Base-by-base conservation (phyloP, 1,139 yeast species). In the Scheffersomyces cryptocercus region DNA sequence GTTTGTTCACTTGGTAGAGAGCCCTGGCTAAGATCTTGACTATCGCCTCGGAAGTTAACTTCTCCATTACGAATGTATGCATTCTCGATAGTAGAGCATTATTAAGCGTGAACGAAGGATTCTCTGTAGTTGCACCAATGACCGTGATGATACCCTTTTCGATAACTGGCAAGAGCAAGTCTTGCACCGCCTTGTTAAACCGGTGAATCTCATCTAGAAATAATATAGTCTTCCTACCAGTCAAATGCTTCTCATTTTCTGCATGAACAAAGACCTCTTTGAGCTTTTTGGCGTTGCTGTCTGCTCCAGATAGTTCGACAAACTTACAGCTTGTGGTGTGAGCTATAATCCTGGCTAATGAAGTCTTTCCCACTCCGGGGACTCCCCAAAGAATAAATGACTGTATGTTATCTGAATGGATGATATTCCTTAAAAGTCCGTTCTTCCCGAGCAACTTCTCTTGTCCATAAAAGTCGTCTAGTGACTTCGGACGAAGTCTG, bases 51-150 rank as follows among this genome's bases (percentile, higher is more conserved):
- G 63, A 61, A 2, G 68, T 62, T 28, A 93, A 70, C 42, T 87
- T 84, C 45, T 86, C 82, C 68, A 93, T 73, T 2, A 85, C 85
- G 63, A 93, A 88, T 0, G 95, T 89, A 50, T 93, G 86, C 68
- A 96, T 85, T 50, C 99, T 71, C 11, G 97, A 89, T 29, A 93
- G 69, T 40, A 93, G 67, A 0, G 99, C 98, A 55, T 89, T 87
- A 56, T 90, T 90, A 36, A 93, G 64, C 43, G 88, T 89, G 63
- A 93, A 95, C 28, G 96, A 87, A 1, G 99, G 99, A 59, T 95
- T 95, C 61, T 93, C 99, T 1, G 99, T 93, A 0, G 99, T 95
- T 7, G 99, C 98, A 0, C 99, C 99, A 42, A 93, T 83, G 3
- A 86, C 74, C 0, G 84, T 79, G 5, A 84, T 74, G 5, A 74